Conservation (phyloP, 1,139 yeast genomes). For the Debaryomyces psychrophilus region DNA sequence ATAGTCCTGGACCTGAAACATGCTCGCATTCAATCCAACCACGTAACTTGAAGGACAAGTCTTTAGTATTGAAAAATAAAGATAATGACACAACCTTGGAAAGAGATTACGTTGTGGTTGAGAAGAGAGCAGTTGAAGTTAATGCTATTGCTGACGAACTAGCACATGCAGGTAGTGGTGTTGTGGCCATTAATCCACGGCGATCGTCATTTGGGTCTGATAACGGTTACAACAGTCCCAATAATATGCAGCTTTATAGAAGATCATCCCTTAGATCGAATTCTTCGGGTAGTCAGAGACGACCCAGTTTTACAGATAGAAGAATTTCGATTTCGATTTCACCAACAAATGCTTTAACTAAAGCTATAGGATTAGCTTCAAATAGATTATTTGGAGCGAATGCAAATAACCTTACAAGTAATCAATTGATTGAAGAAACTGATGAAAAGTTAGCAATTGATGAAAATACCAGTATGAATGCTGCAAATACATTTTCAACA, state of each 20-base stretch:
- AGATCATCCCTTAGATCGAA: constrained; percentile 38
- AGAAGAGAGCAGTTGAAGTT: constrained; percentile 91
- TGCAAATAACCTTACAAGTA: constrained; percentile 11
- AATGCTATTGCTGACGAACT: constrained; percentile 93
- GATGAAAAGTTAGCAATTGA: constrained; percentile 10
- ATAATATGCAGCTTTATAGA: constrained; percentile 19
- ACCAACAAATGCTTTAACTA: constrained; percentile 86
- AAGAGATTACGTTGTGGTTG: constrained; percentile 91
- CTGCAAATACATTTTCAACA: constrained; percentile 15
- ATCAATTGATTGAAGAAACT: constrained; percentile 21
- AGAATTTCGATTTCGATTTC: constrained; percentile 71
- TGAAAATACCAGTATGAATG: constrained; percentile 11
- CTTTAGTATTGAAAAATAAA: constrained; percentile 23
- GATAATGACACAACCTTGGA: constrained; percentile 57
- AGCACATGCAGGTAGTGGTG: constrained; percentile 67
- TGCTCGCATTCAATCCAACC: constrained; percentile 29
- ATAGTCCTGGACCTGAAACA: constrained; percentile 47
- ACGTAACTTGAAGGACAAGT: constrained; percentile 12
- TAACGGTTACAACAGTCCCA: constrained; percentile 5
- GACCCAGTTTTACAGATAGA: constrained; percentile 59
- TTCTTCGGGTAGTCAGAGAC: constrained; percentile 39
- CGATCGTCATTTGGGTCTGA: constrained; percentile 19
- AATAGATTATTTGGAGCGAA: constrained; percentile 74
- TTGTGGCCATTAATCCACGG: constrained; percentile 43
- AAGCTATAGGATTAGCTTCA: constrained; percentile 86